These are phyloP conservation scores for Corchorus olitorius DNA, from an alignment of 345 rosid genomes.

Conservation along the genomic window DNA sequence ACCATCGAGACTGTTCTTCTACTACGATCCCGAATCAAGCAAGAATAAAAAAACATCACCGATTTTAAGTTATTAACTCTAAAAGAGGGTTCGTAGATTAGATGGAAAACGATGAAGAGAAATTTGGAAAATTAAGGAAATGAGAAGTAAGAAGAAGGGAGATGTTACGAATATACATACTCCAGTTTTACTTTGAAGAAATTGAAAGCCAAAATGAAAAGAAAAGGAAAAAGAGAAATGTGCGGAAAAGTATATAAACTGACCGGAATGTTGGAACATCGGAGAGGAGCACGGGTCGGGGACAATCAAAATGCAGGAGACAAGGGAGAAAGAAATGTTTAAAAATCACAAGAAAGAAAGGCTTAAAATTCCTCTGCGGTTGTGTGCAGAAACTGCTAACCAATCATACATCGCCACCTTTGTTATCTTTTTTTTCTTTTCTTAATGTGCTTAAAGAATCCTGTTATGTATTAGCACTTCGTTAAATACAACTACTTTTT, in stretches of 20 bases:
- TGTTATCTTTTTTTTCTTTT: too few relatives aligned
- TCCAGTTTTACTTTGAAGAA: background rate
- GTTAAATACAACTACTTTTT: too few relatives aligned
- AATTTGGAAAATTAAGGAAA: background rate
- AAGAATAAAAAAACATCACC: background rate
- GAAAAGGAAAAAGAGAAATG: background rate
- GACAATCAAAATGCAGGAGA: slow-evolving; percentile 4
- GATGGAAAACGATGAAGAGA: background rate
- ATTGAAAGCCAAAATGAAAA: background rate
- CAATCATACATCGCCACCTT: background rate
- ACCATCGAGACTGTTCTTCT: background rate
- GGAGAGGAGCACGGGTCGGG: background rate
- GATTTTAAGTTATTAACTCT: background rate
- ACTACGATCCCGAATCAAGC: background rate
- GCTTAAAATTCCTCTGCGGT: background rate
- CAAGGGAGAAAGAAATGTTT: background rate
- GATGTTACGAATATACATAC: background rate
- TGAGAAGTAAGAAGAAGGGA: background rate
- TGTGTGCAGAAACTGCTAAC: background rate
- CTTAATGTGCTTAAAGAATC: too few relatives aligned
- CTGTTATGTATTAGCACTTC: too few relatives aligned
- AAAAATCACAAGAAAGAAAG: background rate
- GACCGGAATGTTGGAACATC: slow-evolving; percentile 7
- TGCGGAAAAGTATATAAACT: slow-evolving; percentile 10
- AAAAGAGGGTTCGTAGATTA: background rate